A percentile compares a stretch with the other conserved stretches of the same genome.
Evolutionary conservation across 306 rosid genomes (phyloP).

Genomic region (Chamaecrista fasciculata): DNA sequence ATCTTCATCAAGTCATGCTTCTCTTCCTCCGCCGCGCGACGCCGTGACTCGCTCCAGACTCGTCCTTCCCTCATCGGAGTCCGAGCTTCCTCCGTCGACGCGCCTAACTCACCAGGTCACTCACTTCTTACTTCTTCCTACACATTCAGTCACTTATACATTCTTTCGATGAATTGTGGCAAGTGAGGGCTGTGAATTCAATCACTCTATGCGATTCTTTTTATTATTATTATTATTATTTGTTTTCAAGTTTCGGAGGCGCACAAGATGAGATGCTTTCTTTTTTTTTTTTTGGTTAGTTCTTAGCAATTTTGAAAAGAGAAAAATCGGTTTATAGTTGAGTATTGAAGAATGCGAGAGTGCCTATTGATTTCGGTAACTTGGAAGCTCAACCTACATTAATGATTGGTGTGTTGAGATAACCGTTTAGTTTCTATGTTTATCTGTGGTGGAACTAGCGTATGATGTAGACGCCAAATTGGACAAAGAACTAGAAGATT

Average conservation of each 20-base stretch:
- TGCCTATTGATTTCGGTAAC: not conserved
- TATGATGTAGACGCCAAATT: not conserved
- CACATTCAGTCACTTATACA: not conserved
- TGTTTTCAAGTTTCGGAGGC: not conserved
- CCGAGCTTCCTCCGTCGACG: constrained; percentile 50
- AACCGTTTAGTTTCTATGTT: not conserved
- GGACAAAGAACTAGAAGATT: not conserved
- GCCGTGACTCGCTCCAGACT: constrained; percentile 35
- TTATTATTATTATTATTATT: not conserved
- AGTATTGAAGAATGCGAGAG: not conserved
- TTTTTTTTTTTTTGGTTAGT: not conserved
- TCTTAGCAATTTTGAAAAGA: not conserved
- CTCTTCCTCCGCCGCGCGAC: constrained; percentile 29
- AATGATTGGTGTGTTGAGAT: not conserved
- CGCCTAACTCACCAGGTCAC: constrained; percentile 52
- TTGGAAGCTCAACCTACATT: not conserved
- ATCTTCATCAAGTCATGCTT: constrained; percentile 38
- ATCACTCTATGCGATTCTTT: no score
- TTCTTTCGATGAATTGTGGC: no score
- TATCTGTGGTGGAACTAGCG: not conserved
- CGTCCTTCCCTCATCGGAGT: constrained; percentile 44
- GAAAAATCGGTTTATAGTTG: not conserved
- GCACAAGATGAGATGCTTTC: constrained; percentile 8
- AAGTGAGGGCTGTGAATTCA: no score
- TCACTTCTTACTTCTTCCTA: not conserved